Evolutionary conservation across 129 eudicot genomes (phyloP).

Genomic region (Rutidosis leptorrhynchoides): DNA sequence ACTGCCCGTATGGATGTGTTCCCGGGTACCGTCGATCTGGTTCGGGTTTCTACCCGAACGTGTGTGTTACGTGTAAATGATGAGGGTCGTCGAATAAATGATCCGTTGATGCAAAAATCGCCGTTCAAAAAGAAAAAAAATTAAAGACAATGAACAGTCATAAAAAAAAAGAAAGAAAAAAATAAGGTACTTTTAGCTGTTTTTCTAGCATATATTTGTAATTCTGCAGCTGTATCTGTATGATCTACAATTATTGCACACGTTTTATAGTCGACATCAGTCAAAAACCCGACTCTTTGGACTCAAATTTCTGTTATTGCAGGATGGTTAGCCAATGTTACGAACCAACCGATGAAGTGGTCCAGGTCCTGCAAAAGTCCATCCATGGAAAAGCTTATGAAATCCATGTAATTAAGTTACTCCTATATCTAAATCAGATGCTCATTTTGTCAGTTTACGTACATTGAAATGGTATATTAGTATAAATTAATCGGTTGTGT

Average conservation of each 20-base stretch:
- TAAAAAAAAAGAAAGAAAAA: neutral
- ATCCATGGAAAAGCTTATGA: slow-evolving; percentile 56
- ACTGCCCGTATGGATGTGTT: too few species aligned
- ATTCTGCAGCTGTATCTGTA: neutral
- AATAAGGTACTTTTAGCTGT: neutral
- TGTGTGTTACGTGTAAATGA: too few species aligned
- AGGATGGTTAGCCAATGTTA: slow-evolving; percentile 59
- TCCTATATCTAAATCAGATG: slow-evolving; percentile 8
- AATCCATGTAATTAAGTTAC: slow-evolving; percentile 44
- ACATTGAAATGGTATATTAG: neutral
- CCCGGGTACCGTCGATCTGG: too few species aligned
- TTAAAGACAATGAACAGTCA: neutral
- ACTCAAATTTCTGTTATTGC: slow-evolving; percentile 10
- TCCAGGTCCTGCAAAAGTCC: slow-evolving; percentile 38
- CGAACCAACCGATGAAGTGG: slow-evolving; percentile 50
- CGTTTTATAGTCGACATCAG: neutral
- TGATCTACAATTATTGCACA: neutral
- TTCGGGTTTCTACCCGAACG: too few species aligned
- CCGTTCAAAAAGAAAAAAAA: too few species aligned
- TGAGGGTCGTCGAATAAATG: too few species aligned
- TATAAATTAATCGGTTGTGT: slow-evolving; percentile 11
- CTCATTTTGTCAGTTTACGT: neutral
- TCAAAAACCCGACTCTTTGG: neutral
- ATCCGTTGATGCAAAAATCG: too few species aligned
- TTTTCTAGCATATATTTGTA: slow-evolving; percentile 4